Conservation (phyloP, 495 filamentous ascomycete genomes). For the Podospora sp. region DNA sequence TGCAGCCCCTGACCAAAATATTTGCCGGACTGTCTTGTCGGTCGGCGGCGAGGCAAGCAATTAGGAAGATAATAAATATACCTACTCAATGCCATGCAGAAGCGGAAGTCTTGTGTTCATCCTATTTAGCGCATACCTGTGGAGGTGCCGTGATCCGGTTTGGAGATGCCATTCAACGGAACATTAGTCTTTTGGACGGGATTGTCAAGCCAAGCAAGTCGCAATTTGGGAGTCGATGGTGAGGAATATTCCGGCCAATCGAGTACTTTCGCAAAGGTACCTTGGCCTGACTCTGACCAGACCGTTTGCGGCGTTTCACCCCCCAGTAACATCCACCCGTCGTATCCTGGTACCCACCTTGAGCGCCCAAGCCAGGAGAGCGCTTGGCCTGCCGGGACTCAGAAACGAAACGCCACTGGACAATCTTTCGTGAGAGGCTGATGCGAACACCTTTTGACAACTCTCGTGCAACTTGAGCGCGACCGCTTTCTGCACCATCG, state of each 20-base stretch:
- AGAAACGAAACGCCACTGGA: slow-evolving; percentile 34
- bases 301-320: slow-evolving; percentile 13
- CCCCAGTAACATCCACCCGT: slow-evolving; percentile 5
- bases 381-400: slow-evolving; percentile 19
- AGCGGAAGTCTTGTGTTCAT: not conserved
- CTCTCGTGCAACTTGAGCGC: slow-evolving; percentile 29
- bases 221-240: slow-evolving; percentile 12
- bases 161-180: not conserved
- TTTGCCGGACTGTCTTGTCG: not conserved
- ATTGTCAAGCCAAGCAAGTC: slow-evolving; percentile 12
- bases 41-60: not conserved
- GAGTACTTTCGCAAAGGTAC: not conserved
- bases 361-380: slow-evolving; percentile 20
- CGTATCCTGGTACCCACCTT: slow-evolving; percentile 14
- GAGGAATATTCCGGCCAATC: slow-evolving; percentile 4
- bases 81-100: not conserved
- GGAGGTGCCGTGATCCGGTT: slow-evolving; percentile 10
- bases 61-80: not conserved
- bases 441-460: slow-evolving; percentile 41
- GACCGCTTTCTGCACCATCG: slow-evolving; percentile 19
- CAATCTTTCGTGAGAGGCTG: slow-evolving; percentile 26
- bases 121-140: not conserved
- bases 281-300: not conserved
- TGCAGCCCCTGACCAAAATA: not conserved
- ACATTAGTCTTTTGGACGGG: not conserved